Evolutionary conservation across 2,329 filamentous ascomycete genomes (phyloP), one percentile per base, ranked within the genome.

Genomic region (Saccharata proteae): DNA sequence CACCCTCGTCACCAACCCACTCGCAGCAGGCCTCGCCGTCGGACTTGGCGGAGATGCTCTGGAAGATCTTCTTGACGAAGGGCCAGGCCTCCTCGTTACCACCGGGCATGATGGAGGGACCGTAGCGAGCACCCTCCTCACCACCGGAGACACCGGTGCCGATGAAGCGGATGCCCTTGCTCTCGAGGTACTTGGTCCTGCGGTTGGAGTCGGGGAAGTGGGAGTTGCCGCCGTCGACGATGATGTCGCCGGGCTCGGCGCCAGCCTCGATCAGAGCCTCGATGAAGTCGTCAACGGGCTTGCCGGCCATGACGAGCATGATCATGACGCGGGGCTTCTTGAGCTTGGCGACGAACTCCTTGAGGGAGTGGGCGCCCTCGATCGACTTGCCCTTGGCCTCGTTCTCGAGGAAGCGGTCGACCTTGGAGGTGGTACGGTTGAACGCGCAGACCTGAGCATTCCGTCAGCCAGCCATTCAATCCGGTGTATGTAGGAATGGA

Each of bases 201-300:
- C 90, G 84, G 77, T 94, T 96, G 67, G 83, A 88, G 69, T 96
- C 90, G 56, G 90, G 90, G 77, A 81, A 98, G 71, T 96, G 88
- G 45, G 88, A 96, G 80, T 98, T 96, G 53, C 84, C 90, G 60
- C 90, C 90, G 57, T 98, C 90, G 54, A 98, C 96, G 71, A 98
- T 92, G 74, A 98, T 94, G 61, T 98, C 90, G n/a, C 20, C 20
- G 8, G 8, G 8, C 42, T 55, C 51, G 35, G 44, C 46, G 30
- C 51, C 52, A 25, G 58, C 60, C 49, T 61, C 55, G 30, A 96
- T 71, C 45, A 98, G 79, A 48, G 78, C 77, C 73, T 94, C 85
- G 55, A 98, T 96, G 79, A 93, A 96, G 69, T 93, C 83, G 61
- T 98, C 90, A 47, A 98, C 90, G 42, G 90, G 80, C 71, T 88